Base-by-base conservation (phyloP, 176 grass and related monocot species). In the Alopecurus myosuroides region DNA sequence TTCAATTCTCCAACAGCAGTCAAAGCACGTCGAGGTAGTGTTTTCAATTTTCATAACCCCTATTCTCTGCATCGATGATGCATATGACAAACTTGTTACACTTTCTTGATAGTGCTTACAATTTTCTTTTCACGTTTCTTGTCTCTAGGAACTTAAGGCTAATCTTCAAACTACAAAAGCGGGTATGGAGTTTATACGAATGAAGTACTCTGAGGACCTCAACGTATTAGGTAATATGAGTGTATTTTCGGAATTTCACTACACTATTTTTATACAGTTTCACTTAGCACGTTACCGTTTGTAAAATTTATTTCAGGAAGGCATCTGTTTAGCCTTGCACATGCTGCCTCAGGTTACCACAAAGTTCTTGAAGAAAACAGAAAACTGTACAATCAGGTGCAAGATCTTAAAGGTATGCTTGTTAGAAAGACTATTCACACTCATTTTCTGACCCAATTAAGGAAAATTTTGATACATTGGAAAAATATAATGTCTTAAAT, bases 301-400 rank as follows among this genome's bases (percentile, higher is more conserved):
- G 51, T 61, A 92, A 81, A 62, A 83, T 52, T 78, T 84, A 25
- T 86, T 81, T 61, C 86, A 99, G 97, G 97, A 86, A 91, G 90
- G 82, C 90, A 91, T 80, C 70, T 99, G 44, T 90, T 94, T 81
- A 80, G 97, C 78, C 90, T 99, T 83, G 84, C 94, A 70, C 84
- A 96, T 92, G 88, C 97, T 77, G 91, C 97, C 79, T 92, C 94
- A 60, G 90, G 97, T 71, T 97, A 96, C 85, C 91, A 96, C 66
- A 96, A 91, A 89, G 97, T 99, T 89, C 89, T 99, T 86, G 97
- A 96, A 90, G 97, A 96, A 89, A 99, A 99, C 77, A 90, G 94
- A 75, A 99, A 89, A 84, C 48, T 99, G 74, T 99, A 99, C 77
- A 99, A 99, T 82, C 97, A 91, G 88, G 97, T 99, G 68, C 97